phyloP scores from a whole-genome alignment of 768 basidiomycete genomes.

The Termitomyces bulborhizus region DNA sequence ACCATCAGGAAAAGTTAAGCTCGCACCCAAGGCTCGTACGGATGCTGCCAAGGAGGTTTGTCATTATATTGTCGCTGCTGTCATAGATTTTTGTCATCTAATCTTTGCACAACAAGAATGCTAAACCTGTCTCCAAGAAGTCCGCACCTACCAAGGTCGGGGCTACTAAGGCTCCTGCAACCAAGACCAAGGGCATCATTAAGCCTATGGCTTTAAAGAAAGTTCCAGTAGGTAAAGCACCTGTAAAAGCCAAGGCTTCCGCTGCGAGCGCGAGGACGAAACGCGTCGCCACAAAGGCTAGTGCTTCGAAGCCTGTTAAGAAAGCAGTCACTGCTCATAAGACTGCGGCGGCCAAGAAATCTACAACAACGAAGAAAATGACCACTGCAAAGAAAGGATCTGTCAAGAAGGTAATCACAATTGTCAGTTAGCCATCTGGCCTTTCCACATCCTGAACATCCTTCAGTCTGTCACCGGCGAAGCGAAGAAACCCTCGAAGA shows the following conservation, averaged over 20 bases:
- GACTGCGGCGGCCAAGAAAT: constrained; percentile 20
- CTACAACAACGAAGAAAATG: constrained; percentile 20
- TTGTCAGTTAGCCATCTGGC: neutral
- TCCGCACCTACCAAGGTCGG: constrained; percentile 15
- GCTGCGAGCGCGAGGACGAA: constrained; percentile 21
- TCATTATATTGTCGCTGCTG: neutral
- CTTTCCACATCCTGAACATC: neutral
- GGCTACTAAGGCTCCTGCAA: constrained; percentile 25
- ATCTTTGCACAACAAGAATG: constrained; percentile 22
- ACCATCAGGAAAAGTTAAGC: constrained; percentile 30
- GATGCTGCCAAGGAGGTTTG: constrained; percentile 50
- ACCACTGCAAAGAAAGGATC: constrained; percentile 37
- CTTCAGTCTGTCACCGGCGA: constrained; percentile 32
- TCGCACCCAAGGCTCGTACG: constrained; percentile 53
- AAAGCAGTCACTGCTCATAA: constrained; percentile 21
- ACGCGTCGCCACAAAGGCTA: constrained; percentile 14
- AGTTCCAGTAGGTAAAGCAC: constrained; percentile 7
- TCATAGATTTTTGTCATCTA: constrained; percentile 6
- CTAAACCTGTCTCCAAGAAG: constrained; percentile 40
- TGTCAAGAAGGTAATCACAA: constrained; percentile 51
- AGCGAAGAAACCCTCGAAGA: constrained; percentile 27
- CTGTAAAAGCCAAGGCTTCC: constrained; percentile 23
- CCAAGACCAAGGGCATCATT: constrained; percentile 18
- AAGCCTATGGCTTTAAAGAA: constrained; percentile 18
- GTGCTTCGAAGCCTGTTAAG: constrained; percentile 9